Base-by-base conservation (phyloP, 1,139 yeast species). In the Debaryomycetaceae sp. region DNA sequence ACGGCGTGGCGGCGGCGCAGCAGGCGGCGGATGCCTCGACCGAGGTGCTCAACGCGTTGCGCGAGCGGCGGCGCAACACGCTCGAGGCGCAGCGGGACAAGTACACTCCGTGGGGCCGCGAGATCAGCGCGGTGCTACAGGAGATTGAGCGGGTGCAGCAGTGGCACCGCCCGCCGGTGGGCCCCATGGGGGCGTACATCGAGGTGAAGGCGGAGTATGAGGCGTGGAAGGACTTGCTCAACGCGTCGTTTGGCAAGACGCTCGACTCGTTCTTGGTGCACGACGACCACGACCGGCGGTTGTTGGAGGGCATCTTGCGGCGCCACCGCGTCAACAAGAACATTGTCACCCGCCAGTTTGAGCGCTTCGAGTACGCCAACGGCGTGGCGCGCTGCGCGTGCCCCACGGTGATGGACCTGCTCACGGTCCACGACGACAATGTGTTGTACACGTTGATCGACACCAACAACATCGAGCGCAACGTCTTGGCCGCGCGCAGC, bases 151-250 rank as follows among this genome's bases (percentile, higher is more conserved):
- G 44, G 5, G 45, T 25, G 38, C 41, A 28, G 20, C 48, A 32
- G 59, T 83, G 72, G 67, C 64, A 61, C 14, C 42, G 50, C 2
- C 47, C 44, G 15, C 95, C 95, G 0, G 53, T 83, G n/a, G 98
- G 98, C 0, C 99, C 99, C 0, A 38, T 89, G 1, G 97, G 96
- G 0, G 45, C 65, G 6, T 61, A 61, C 37, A 64, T 88, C 3
- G 64, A 72, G 7, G 61, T 91, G 11, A 83, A 76, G 42, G 51
- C 57, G 2, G 75, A 69, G 13, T 73, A 58, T 41, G 58, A 65
- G n/a, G 53, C 65, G 25, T 89, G 89, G 89, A 59, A 71, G 5
- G 69, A 69, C 13, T 51, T 83, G 3, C 51, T 91, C 10, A 93
- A 85, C 44, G 53, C 73, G 0, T 49, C 63, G 1, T 50, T 64